A percentile compares a stretch with the other conserved stretches of the same genome.
phyloP scores from a whole-genome alignment of 176 grass and related monocot genomes.

The Luzula sylvatica region DNA sequence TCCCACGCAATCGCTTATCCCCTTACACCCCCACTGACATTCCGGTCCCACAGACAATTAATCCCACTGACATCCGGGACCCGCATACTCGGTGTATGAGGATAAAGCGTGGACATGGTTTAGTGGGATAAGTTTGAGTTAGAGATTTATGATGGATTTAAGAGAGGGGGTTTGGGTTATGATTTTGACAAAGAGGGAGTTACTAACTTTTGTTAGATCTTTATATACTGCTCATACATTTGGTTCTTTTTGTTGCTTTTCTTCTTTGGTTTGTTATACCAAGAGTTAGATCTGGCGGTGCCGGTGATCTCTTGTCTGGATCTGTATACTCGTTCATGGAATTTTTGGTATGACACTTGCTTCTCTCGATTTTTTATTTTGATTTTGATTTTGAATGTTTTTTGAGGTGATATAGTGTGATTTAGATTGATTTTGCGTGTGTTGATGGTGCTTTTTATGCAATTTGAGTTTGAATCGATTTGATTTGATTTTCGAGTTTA shows the following conservation, averaged over 20 bases:
- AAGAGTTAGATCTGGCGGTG: neutral
- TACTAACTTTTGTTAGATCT: neutral
- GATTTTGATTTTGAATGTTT: neutral
- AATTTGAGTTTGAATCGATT: neutral
- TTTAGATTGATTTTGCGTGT: neutral
- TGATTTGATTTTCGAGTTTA: no score
- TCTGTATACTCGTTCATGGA: neutral
- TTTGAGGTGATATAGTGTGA: neutral
- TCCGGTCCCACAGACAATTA: no score
- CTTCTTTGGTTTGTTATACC: neutral
- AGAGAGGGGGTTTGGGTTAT: no score
- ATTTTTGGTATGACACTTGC: neutral
- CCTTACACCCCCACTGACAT: no score
- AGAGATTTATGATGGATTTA: no score
- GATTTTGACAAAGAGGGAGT: no score
- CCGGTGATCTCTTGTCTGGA: neutral
- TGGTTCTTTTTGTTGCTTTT: neutral
- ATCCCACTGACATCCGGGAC: no score
- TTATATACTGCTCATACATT: constrained; percentile 1
- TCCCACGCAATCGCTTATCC: no score
- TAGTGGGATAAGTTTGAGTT: neutral
- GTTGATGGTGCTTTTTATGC: neutral
- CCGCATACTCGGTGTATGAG: no score
- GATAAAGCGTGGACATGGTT: neutral
- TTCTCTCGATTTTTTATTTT: neutral